Conservation (phyloP, 2,329 filamentous ascomycete genomes). For the Aspergillus fructus region DNA sequence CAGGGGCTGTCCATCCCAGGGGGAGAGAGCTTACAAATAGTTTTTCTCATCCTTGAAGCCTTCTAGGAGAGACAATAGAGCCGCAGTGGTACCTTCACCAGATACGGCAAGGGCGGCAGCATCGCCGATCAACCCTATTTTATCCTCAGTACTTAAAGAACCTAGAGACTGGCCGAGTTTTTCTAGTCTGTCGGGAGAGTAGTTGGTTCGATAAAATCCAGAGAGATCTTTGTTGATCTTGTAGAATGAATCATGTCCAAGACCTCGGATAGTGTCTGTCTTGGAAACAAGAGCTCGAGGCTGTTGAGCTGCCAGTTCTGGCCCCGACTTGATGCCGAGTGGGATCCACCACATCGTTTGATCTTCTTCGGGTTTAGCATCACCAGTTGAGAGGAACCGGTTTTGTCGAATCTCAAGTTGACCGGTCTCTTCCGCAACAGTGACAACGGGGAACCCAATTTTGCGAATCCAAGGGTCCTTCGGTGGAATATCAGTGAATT, state of each 20-base stretch:
- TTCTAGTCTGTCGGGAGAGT: slow-evolving; percentile 77
- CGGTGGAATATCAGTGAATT: slow-evolving; percentile 12
- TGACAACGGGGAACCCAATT: slow-evolving; percentile 91
- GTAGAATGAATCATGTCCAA: slow-evolving; percentile 78
- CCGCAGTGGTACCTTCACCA: slow-evolving; percentile 77
- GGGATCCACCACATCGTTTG: slow-evolving; percentile 95
- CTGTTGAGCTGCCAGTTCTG: slow-evolving; percentile 61
- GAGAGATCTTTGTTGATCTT: slow-evolving; percentile 89
- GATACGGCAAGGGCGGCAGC: slow-evolving; percentile 85
- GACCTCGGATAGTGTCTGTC: slow-evolving; percentile 66
- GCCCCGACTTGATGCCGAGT: slow-evolving; percentile 76
- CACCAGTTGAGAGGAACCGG: slow-evolving; percentile 87
- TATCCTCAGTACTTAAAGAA: slow-evolving; percentile 78
- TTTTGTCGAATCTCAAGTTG: slow-evolving; percentile 81
- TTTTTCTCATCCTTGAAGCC: slow-evolving; percentile 80
- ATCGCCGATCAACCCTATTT: slow-evolving; percentile 88
- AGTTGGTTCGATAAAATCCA: slow-evolving; percentile 91
- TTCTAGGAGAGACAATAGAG: slow-evolving; percentile 78
- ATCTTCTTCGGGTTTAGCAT: slow-evolving; percentile 88
- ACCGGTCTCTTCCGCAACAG: slow-evolving; percentile 77
- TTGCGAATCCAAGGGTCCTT: slow-evolving; percentile 85
- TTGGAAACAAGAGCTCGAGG: slow-evolving; percentile 71
- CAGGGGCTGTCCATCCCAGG: too few species aligned
- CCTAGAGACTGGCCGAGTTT: slow-evolving; percentile 77
- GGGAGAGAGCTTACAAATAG: slow-evolving; percentile 59